phyloP scores from a whole-genome alignment of 306 rosid genomes.

The Vigna angularis region DNA sequence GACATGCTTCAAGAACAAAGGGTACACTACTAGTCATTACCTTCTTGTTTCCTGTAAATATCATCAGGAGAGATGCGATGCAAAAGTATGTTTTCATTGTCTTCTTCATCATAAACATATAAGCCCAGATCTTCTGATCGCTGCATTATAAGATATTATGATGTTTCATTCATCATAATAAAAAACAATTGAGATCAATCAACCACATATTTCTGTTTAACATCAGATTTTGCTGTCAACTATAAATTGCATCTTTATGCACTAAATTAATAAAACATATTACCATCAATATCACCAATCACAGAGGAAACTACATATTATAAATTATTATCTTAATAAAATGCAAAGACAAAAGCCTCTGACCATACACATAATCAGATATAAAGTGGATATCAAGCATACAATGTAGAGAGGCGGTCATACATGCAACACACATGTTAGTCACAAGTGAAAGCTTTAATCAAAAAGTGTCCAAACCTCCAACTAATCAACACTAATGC shows the following conservation, averaged over 20 bases:
- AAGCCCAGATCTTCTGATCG: constrained; percentile 88
- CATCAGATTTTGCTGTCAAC: background rate
- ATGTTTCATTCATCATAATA: constrained; percentile 32
- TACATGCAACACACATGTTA: background rate
- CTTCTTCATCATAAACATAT: constrained; percentile 89
- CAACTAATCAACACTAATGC: background rate
- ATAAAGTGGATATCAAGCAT: constrained; percentile 26
- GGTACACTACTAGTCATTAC: constrained; percentile 45
- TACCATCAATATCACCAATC: background rate
- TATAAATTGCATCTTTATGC: constrained; percentile 10
- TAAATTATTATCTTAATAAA: background rate
- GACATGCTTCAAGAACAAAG: constrained; percentile 12
- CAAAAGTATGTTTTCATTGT: constrained; percentile 80
- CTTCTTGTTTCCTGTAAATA: constrained; percentile 97
- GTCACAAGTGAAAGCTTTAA: constrained; percentile 38
- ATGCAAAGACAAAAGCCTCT: constrained; percentile 2
- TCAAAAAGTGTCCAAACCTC: constrained; percentile 49
- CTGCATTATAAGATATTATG: constrained; percentile 55
- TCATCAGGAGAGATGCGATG: constrained; percentile 84
- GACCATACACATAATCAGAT: constrained; percentile 35
- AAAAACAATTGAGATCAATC: background rate
- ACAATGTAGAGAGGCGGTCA: background rate
- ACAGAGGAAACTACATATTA: background rate
- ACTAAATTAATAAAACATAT: too few species aligned
- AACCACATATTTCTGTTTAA: constrained; percentile 13